Evolutionary conservation across 164 flowering plant genomes (phyloP), one percentile per base, ranked within the genome.

Genomic region (Nymphaea thermarum): DNA sequence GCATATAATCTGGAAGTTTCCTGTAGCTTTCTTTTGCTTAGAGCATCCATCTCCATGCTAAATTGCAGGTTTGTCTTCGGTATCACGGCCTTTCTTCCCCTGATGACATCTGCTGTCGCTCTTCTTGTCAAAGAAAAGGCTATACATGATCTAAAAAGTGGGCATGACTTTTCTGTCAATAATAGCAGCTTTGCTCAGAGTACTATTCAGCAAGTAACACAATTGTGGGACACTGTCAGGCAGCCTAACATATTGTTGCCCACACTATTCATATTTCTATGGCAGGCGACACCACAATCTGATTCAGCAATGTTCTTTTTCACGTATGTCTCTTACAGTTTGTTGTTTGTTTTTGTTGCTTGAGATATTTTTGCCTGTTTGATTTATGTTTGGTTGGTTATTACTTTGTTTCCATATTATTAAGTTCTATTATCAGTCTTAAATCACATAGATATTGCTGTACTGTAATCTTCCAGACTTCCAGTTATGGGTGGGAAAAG

Each of bases 261-360:
- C 18, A 91, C 98, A 8, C 65, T 91, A 68, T 94, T 94, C 75
- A 81, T 94, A 69, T 91, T 94, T 73, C 77, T 87, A 43, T 94
- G 97, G 98, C 96, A 91, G 78, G 93, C 98, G 68, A 94, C 97
- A 43, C 98, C 97, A 4, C 98, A 91, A 1, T 94, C 98, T 60
- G 98, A 94, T 60, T 88, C 97, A 65, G 96, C 98, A 72, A 91
- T 94, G 98, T 94, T 94, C 81, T 94, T 78, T 77, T 94, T 90
- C 75, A 93, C 90, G 96, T 93, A 83, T 57, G 87, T 75, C 5
- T 16, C 63, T 15, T 61, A 16, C 15, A 55, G 6, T 16, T 61
- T 5, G n/a, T 16, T 2, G 6, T 25, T 61, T 25, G 17, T 61
- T 55, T 8, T 15, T 61, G 63, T 15, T 61, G 63, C 53, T 45